phyloP scores from a whole-genome alignment of 169 alveolate genomes.

The Cryptosporidium meleagridis region DNA sequence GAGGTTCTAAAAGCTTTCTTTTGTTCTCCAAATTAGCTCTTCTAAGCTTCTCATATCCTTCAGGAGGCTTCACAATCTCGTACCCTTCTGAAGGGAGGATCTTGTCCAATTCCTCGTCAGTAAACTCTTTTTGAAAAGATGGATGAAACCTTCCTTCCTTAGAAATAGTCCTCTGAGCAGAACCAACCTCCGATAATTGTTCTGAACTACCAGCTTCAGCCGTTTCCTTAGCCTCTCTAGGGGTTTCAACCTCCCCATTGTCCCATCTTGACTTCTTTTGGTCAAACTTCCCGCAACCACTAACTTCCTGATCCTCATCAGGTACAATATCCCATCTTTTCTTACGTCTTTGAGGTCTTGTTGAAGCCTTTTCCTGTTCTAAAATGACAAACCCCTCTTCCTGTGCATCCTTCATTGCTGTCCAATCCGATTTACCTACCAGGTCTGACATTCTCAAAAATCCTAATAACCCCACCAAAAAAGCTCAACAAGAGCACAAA shows the following conservation, averaged over 20 bases:
- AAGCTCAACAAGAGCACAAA: neutral
- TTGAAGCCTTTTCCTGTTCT: neutral
- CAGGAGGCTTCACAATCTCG: slow-evolving; percentile 91
- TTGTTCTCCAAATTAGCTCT: slow-evolving; percentile 76
- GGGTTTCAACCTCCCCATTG: neutral
- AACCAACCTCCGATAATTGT: neutral
- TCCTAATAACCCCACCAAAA: neutral
- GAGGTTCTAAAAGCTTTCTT: slow-evolving; percentile 77
- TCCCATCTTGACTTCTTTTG: slow-evolving; percentile 60
- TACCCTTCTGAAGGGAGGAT: slow-evolving; percentile 93
- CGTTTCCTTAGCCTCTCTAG: neutral
- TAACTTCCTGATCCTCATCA: neutral
- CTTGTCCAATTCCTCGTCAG: slow-evolving; percentile 97
- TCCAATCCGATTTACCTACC: neutral
- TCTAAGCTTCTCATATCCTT: slow-evolving; percentile 85
- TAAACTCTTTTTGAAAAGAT: slow-evolving; percentile 80
- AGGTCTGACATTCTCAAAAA: neutral
- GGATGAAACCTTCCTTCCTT: neutral
- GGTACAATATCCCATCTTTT: slow-evolving; percentile 66
- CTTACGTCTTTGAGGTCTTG: slow-evolving; percentile 6
- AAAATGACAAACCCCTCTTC: neutral
- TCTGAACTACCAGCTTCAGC: neutral
- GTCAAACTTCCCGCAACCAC: neutral
- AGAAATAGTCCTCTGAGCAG: neutral
- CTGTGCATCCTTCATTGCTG: neutral